A percentile compares a stretch with the other conserved stretches of the same genome.
Conservation (phyloP, 2,329 filamentous ascomycete species). For the Lomentospora prolificans region DNA sequence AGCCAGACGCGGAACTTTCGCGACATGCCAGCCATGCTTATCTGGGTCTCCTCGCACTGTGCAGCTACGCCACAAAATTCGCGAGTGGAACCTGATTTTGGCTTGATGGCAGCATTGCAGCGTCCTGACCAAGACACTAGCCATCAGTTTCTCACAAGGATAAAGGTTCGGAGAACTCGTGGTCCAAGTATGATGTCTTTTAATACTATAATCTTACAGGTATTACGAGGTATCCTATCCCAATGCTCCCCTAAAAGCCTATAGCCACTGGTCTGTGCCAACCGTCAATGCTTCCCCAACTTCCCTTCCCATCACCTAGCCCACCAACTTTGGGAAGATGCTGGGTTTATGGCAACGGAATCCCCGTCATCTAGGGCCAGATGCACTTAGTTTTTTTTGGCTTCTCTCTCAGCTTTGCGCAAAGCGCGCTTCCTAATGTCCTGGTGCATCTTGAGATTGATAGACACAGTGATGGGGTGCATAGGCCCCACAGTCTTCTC, state of each 20-base stretch:
- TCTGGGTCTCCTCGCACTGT: slow-evolving; percentile 7
- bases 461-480: slow-evolving; percentile 33
- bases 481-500: slow-evolving; percentile 46
- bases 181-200: not conserved
- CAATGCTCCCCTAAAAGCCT: too few relatives aligned
- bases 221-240: too few relatives aligned
- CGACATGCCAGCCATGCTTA: slow-evolving; percentile 4
- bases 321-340: too few relatives aligned
- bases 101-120: too few relatives aligned
- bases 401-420: slow-evolving; percentile 73
- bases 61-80: not conserved
- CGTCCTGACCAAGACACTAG: too few relatives aligned
- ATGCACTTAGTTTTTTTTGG: slow-evolving; percentile 48
- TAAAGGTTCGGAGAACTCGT: too few relatives aligned
- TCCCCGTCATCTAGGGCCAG: too few relatives aligned
- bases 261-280: too few relatives aligned
- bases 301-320: too few relatives aligned
- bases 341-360: too few relatives aligned
- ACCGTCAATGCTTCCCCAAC: too few relatives aligned
- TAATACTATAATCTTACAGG: slow-evolving; percentile 6
- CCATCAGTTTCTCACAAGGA: too few relatives aligned
- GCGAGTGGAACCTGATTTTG: not conserved
- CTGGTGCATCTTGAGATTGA: slow-evolving; percentile 63
- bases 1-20: slow-evolving; percentile 11
- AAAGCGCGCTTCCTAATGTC: slow-evolving; percentile 75